Evolutionary conservation across 805 yeast genomes (phyloP), one percentile per base, ranked within the genome.

Genomic region (Candida insectalens): DNA sequence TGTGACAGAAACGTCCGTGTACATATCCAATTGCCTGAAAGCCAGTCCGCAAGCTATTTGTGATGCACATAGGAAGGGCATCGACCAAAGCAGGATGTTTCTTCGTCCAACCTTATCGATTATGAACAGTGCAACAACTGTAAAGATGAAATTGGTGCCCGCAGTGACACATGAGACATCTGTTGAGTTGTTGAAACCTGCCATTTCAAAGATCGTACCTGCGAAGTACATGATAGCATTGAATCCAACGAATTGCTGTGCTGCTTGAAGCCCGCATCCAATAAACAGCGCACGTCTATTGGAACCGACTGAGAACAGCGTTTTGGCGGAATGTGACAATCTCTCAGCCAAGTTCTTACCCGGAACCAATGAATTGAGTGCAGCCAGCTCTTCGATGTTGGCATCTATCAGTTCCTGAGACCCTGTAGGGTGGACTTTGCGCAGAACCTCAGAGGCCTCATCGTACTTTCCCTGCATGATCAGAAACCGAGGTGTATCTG

Each of bases 181-280:
- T 7, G 73, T 67, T 8, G 76, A 55, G 45, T 71, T 69, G 30
- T 61, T 35, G 49, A 66, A 71, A 2, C 77, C 77, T 30, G 67
- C 63, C 41, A 69, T 66, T 50, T 70, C 64, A 46, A 71, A 71
- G 34, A 71, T 70, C 14, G 76, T 69, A 8, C 73, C 59, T 43
- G 73, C 65, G 43, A 71, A 71, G 50, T 69, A 71, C 76, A 71
- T 71, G 45, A 71, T 56, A 7, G 76, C 69, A 52, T 71, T 71
- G 54, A 70, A 71, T 4, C 77, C 77, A 14, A 74, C 69, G 41
- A 71, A 65, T 45, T 71, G 77, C 49, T 71, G 77, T 38, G 65
- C 61, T 17, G 73, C 75, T 44, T 71, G 77, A 36, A 71, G 59
- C 9, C 77, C 76, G 55, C 77, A 71, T 3, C 69, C 76, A 37